A percentile compares a stretch with the other conserved stretches of the same genome.
Conservation (phyloP, 208 protist genomes). For the Leishmania major region DNA sequence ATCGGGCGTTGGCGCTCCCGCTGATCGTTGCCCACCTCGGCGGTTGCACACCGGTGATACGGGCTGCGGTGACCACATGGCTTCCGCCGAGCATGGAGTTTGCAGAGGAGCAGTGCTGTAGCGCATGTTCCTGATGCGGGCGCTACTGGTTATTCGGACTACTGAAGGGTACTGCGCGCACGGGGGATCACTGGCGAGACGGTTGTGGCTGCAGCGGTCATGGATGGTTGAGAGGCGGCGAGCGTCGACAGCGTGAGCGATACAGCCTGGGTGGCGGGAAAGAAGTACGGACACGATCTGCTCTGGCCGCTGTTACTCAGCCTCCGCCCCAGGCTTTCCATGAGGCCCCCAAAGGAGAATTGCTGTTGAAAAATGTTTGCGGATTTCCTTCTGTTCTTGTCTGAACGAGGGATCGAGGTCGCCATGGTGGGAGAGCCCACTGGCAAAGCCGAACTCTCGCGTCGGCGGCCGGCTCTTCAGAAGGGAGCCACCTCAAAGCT, state of each 20-base stretch:
- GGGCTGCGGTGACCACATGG: not conserved
- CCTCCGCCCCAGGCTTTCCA: not conserved
- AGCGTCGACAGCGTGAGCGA: not conserved
- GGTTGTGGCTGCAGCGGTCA: not conserved
- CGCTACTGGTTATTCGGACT: not conserved
- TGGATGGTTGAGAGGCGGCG: not conserved
- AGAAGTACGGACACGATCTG: not conserved
- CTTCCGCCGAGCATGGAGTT: not conserved
- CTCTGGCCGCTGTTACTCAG: not conserved
- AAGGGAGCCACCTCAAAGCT: slow-evolving; percentile 3
- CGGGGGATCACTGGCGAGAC: not conserved
- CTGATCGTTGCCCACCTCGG: not conserved
- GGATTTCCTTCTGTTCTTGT: slow-evolving; percentile 2
- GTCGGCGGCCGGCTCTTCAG: slow-evolving; percentile 29
- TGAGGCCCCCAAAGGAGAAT: not conserved
- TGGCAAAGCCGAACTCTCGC: slow-evolving; percentile 4
- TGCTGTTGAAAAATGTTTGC: not conserved
- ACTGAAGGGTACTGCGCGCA: not conserved
- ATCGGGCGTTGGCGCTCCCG: too few species aligned
- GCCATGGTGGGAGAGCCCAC: not conserved
- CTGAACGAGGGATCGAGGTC: slow-evolving; percentile 9
- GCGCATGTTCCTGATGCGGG: not conserved
- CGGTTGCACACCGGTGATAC: not conserved
- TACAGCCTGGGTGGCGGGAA: not conserved
- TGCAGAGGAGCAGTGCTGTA: not conserved